Evolutionary conservation across 2,329 filamentous ascomycete species (phyloP), one percentile per base, ranked within the genome.

Genomic region (Xylaria sp.): DNA sequence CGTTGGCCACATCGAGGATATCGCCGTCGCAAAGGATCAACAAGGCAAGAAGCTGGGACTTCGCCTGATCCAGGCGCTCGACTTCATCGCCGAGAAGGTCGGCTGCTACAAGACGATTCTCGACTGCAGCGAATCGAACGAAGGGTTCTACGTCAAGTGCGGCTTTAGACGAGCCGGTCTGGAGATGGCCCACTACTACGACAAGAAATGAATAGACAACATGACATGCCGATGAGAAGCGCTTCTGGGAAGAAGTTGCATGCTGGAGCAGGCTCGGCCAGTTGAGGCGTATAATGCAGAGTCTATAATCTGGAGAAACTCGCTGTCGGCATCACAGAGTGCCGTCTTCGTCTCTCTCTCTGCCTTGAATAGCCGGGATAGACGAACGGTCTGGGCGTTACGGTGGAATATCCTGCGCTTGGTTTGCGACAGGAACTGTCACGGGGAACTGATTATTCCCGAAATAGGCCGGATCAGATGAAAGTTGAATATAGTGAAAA

Each of bases 61-160:
- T 71, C 84, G 91, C 67, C 88, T 97, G 67, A 97, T 97, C 70
- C 91, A 97, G 78, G 92, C 93, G 6, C 82, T 99, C 71, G 92
- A 97, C 76, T 89, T 83, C 72, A 87, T 97, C 61, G 92, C 92
- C 58, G 86, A 91, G 73, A 84, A 91, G 73, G 87, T 94, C 59
- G 94, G 93, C 58, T 97, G 93, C 77, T 97, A 97, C 78, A 97
- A 94, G 88, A 92, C 87, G 66, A 97, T 99, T 68, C 83, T 97
- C 65, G 93, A 97, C 76, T 99, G 94, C 80, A 95, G 90, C 66
- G 93, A 97, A 76, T 85, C 89, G 68, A 99, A 97, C 74, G 92
- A 96, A 76, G 93, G 92, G 19, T 97, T 99, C 80, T 99, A 99
- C 75, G 83, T 96, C 75, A 97, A 97, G 82, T 97, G 94, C 76